Evolutionary conservation across 225 moss, liverwort and hornwort genomes (phyloP).

Genomic region (Marchantia polymorpha): DNA sequence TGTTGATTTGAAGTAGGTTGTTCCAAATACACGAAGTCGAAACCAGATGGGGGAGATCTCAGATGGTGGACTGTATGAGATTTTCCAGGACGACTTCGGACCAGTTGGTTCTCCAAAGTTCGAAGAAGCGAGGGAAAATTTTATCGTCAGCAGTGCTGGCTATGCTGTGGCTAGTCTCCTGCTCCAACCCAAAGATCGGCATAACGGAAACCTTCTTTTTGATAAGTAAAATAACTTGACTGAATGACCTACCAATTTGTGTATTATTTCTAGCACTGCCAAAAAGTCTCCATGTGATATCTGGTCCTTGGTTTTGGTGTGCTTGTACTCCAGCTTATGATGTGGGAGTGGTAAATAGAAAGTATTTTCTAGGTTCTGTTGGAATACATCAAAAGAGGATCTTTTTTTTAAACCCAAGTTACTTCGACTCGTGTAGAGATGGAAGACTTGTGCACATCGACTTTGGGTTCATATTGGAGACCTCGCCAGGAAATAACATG

Average conservation of each 20-base stretch:
- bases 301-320: background rate
- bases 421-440: slow-evolving; percentile 41
- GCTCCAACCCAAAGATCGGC: slow-evolving; percentile 84
- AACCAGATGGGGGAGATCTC: slow-evolving; percentile 84
- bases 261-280: background rate
- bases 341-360: background rate
- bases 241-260: background rate
- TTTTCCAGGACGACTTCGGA: slow-evolving; percentile 71
- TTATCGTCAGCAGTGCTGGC: slow-evolving; percentile 77
- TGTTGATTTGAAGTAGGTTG: slow-evolving; percentile 40
- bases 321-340: background rate
- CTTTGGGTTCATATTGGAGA: slow-evolving; percentile 87
- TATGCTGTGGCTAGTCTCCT: slow-evolving; percentile 81
- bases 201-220: slow-evolving; percentile 85
- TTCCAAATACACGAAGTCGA: slow-evolving; percentile 78
- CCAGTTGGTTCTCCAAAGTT: slow-evolving; percentile 60
- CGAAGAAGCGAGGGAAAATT: slow-evolving; percentile 75
- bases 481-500: slow-evolving; percentile 81
- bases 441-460: slow-evolving; percentile 85
- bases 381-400: too few species aligned
- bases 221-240: slow-evolving; percentile 42
- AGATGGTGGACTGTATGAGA: slow-evolving; percentile 71
- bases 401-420: too few species aligned
- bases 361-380: too few species aligned
- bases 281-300: background rate